phyloP scores from a whole-genome alignment of 2,329 filamentous ascomycete species.

The Coniella vitis region DNA sequence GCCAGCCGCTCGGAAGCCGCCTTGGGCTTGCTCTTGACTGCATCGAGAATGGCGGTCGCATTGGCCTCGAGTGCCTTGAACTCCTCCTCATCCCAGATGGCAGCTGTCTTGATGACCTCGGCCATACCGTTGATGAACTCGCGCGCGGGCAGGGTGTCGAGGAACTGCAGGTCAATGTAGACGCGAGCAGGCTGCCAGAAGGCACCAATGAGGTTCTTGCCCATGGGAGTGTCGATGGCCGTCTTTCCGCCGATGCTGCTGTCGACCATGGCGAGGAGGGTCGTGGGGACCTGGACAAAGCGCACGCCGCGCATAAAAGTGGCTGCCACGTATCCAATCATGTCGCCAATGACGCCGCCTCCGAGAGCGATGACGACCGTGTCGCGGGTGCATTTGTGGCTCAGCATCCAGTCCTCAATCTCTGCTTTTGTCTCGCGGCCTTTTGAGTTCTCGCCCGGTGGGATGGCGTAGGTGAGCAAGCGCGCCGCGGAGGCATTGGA shows the following conservation, averaged over 20 bases:
- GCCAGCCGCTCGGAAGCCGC: conserved; percentile 46
- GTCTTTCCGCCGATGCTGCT: conserved; percentile 98
- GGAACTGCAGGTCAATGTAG: conserved; percentile 87
- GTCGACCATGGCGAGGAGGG: conserved; percentile 93
- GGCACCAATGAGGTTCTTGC: conserved; percentile 91
- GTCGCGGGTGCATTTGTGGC: conserved; percentile 86
- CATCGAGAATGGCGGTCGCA: conserved; percentile 66
- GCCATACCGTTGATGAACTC: conserved; percentile 99
- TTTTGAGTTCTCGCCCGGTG: conserved; percentile 91
- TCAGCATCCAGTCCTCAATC: conserved; percentile 96
- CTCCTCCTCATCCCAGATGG: conserved; percentile 87
- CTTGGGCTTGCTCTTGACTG: conserved; percentile 56
- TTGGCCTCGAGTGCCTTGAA: conserved; percentile 80
- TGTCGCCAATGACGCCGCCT: conserved; percentile 93
- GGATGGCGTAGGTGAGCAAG: conserved; percentile 77
- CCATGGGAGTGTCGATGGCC: conserved; percentile 90
- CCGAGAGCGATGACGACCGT: conserved; percentile 92
- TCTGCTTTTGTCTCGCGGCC: conserved; percentile 87
- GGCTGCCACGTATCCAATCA: conserved; percentile 95
- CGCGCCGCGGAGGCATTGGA: conserved; percentile 42
- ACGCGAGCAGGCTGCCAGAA: conserved; percentile 96
- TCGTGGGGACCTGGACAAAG: conserved; percentile 95
- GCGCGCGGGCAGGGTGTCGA: conserved; percentile 81
- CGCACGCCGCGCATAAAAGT: conserved; percentile 98
- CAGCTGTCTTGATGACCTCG: conserved; percentile 94